Evolutionary conservation across 2,329 filamentous ascomycete genomes (phyloP).

Genomic region (Plectosphaerella cucumerina): DNA sequence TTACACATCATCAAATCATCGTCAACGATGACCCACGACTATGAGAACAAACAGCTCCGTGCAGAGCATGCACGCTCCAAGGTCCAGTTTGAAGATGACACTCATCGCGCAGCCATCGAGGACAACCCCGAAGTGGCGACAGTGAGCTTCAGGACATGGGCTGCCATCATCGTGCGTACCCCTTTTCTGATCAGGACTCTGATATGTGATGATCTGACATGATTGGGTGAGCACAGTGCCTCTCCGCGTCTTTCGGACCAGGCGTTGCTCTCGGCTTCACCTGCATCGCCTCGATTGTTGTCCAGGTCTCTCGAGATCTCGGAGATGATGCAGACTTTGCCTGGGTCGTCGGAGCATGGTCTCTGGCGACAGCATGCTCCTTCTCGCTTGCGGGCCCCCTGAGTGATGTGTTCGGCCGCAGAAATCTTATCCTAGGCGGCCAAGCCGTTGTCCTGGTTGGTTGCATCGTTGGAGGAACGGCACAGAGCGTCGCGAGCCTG

Average conservation of each 20-base stretch:
- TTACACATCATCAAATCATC: not conserved
- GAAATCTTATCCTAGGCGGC: constrained; percentile 7
- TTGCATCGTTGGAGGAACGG: constrained; percentile 19
- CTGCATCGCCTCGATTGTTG: constrained; percentile 8
- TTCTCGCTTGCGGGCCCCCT: constrained; percentile 10
- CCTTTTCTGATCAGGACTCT: no score
- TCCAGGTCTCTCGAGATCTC: constrained; percentile 7
- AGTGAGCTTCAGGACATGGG: constrained; percentile 10
- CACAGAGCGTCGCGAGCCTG: constrained; percentile 16
- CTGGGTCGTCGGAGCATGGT: constrained; percentile 12
- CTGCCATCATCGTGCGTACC: constrained; percentile 7
- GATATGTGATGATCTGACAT: not conserved
- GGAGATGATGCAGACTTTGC: constrained; percentile 7
- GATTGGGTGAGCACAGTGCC: no score
- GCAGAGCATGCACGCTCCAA: not conserved
- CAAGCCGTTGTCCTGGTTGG: constrained; percentile 5
- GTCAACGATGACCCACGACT: not conserved
- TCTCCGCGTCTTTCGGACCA: constrained; percentile 10
- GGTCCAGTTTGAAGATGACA: constrained; percentile 11
- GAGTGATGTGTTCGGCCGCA: constrained; percentile 11
- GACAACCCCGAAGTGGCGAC: constrained; percentile 8
- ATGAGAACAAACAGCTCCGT: not conserved
- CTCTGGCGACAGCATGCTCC: constrained; percentile 10
- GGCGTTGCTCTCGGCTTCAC: constrained; percentile 9
- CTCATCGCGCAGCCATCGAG: constrained; percentile 11